Base-by-base conservation (phyloP, 2,329 filamentous ascomycete genomes). In the Periconia sp. region DNA sequence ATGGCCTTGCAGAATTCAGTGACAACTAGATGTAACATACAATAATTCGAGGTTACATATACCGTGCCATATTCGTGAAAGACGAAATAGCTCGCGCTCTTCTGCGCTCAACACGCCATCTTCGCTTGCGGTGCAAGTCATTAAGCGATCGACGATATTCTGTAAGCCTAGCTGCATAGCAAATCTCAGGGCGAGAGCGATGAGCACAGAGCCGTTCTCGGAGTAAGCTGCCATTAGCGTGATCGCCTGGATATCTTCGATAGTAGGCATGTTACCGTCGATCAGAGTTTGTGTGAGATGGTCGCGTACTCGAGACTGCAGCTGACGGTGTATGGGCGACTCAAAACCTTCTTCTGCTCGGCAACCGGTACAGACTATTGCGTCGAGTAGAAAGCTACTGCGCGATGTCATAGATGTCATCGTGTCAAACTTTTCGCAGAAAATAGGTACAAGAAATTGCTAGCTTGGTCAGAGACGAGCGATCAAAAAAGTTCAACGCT, bases 191-290 rank as follows among this genome's bases (percentile, higher is more conserved):
- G 79, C 78, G 30, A 79, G 71, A 0, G 78, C 76, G 3, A 78
- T 63, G 0, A 82, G 61, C 1, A 81, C 54, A 6, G 76, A 78
- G 0, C 78, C 70, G 38, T 81, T 78, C 4, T 79, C 70, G 0
- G 75, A 75, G 47, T 81, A 82, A 40, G 76, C 78, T 0, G 78
- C 77, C 35, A 77, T 70, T 1, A 81, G 65, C 0, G 81, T 59
- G 5, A 82, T 64, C 3, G 79, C 77, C 42, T 82, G 79, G 0
- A 82, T 61, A 0, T 74, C 76, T 44, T 82, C 79, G 0, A 81
- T 39, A 6, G 65, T 69, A 10, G 69, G 69, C 2, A 70, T 44
- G 2, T 61, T 61, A 3, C 65, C 65, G 26, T 74, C 66, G 12
- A 78, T 72, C 3, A 78, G 69, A 0, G 75, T 59, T 24, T 75